phyloP scores from a whole-genome alignment of 495 filamentous ascomycete genomes.

The Bacidia gigantensis region DNA sequence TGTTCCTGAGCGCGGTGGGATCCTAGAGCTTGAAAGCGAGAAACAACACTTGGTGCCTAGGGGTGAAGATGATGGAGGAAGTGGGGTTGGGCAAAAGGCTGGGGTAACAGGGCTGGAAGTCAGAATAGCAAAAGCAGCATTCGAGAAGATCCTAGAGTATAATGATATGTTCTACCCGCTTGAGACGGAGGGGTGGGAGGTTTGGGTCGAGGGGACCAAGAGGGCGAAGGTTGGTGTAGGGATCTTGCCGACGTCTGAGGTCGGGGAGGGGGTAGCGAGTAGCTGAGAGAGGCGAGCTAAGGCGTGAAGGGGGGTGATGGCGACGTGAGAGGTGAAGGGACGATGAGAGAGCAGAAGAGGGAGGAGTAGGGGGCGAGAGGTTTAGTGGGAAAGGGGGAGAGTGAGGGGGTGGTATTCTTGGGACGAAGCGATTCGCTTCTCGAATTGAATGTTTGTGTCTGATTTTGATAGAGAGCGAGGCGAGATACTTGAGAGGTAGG shows the following conservation, averaged over 20 bases:
- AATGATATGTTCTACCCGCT: not conserved
- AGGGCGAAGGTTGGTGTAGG: not conserved
- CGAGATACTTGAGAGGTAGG: too few relatives aligned
- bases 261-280: not conserved
- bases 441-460: too few relatives aligned
- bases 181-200: not conserved
- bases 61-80: not conserved
- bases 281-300: not conserved
- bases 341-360: too few relatives aligned
- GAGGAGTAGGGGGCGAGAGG: too few relatives aligned
- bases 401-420: too few relatives aligned
- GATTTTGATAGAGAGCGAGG: too few relatives aligned
- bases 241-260: not conserved
- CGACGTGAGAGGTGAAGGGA: not conserved
- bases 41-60: too few relatives aligned
- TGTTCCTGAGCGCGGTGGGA: too few relatives aligned
- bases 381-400: too few relatives aligned
- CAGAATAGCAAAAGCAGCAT: not conserved
- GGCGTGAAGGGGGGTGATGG: not conserved
- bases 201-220: not conserved
- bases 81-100: not conserved
- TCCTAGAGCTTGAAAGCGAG: too few relatives aligned
- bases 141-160: not conserved
- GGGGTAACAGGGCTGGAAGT: not conserved
- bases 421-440: too few relatives aligned